Evolutionary conservation across 2,329 filamentous ascomycete species (phyloP).

Genomic region (Colletotrichum sojae): DNA sequence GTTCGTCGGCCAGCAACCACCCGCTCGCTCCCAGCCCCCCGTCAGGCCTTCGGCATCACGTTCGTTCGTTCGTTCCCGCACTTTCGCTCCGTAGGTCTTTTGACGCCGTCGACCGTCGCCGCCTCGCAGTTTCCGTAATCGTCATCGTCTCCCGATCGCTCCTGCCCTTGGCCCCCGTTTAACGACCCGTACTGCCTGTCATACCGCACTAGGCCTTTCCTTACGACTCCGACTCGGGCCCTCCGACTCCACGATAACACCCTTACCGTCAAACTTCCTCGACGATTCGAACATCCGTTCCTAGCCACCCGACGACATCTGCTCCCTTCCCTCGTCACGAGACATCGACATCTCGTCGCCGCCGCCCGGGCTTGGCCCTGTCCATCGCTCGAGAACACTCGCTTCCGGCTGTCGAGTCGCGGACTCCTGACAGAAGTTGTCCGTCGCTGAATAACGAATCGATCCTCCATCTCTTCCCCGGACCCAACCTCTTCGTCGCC

Average conservation of each 20-base stretch:
- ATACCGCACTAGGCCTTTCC: conserved; percentile 10
- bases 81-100: conserved; percentile 34
- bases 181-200: neutral
- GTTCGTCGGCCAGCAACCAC: conserved; percentile 40
- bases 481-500: conserved; percentile 9
- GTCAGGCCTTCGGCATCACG: conserved; percentile 31
- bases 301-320: conserved; percentile 10
- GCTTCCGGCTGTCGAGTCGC: conserved; percentile 10
- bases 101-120: conserved; percentile 7
- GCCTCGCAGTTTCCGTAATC: neutral
- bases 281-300: conserved; percentile 18
- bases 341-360: neutral
- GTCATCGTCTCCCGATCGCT: conserved; percentile 28
- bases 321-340: conserved; percentile 19
- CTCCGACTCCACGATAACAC: conserved; percentile 15
- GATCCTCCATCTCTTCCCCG: neutral
- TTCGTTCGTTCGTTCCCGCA: conserved; percentile 37
- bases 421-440: neutral
- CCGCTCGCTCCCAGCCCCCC: conserved; percentile 30
- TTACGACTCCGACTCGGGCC: conserved; percentile 5
- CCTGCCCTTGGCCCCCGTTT: neutral
- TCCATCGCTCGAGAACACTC: conserved; percentile 16
- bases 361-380: conserved; percentile 4
- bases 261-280: conserved; percentile 3
- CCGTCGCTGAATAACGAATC: conserved; percentile 2